A percentile compares a stretch with the other conserved stretches of the same genome.
phyloP scores from a whole-genome alignment of 371 early-diverging fungal species.

The Mucor velutinosus region DNA sequence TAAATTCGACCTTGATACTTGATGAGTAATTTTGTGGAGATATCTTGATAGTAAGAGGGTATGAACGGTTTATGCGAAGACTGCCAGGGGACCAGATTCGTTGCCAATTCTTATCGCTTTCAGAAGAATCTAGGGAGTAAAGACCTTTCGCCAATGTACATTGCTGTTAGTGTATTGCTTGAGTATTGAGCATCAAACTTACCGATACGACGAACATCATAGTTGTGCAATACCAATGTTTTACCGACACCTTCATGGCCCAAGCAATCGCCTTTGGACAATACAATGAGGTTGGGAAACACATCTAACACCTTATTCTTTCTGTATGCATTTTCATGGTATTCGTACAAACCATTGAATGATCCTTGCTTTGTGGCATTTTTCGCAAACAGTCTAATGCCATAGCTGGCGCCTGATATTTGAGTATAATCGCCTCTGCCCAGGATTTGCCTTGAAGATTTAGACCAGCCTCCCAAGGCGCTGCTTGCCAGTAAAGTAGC shows the following conservation, averaged over 20 bases:
- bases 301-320: not conserved
- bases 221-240: not conserved
- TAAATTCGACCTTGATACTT: not conserved
- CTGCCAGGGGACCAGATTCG: not conserved
- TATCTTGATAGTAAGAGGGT: not conserved
- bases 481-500: not conserved
- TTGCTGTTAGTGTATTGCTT: not conserved
- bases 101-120: not conserved
- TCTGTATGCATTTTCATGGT: not conserved
- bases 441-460: not conserved
- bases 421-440: not conserved
- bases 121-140: not conserved
- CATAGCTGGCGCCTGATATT: not conserved
- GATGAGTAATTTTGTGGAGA: not conserved
- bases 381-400: not conserved
- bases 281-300: not conserved
- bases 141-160: not conserved
- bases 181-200: not conserved
- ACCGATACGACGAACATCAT: not conserved
- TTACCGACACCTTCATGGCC: not conserved
- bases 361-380: not conserved
- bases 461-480: not conserved
- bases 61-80: not conserved
- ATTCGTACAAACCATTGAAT: not conserved
- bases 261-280: not conserved